Evolutionary conservation across 2,329 filamentous ascomycete genomes (phyloP), one percentile per base, ranked within the genome.

Genomic region (Hypoxylon sp.): DNA sequence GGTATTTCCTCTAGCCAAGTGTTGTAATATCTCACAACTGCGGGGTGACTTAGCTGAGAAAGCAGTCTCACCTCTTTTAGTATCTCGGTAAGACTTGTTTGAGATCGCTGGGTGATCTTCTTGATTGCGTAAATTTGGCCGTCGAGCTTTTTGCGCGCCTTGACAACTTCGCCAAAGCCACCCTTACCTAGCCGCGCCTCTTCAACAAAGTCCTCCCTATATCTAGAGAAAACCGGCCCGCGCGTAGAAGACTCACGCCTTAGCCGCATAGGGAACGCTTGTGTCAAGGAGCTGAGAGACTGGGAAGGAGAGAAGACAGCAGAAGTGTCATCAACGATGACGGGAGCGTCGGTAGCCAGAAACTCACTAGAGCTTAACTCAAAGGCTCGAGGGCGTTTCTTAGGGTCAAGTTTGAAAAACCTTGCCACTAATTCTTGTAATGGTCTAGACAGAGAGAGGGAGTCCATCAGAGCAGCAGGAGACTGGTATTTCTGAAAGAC

Each of bases 71-170:
- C 95, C 79, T 96, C 93, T 61, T 92, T 94, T 27, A 95, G 79
- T 11, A 95, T 90, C 77, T 97, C 92, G 0, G 92, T 95, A 42
- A 98, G 84, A 64, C 92, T 93, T 65, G 90, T 87, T 27, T 92
- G 88, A 0, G 93, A 93, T 57, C 91, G 91, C 73, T 96, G 93
- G 0, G 90, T 93, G 69, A 99, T 96, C 79, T 98, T 98, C 80
- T 99, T 99, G 78, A 99, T 93, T 17, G 96, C 96, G 80, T 98
- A 99, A 48, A 97, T 91, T 64, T 95, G 92, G 0, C 93, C 93
- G 78, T 98, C 96, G 3, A 98, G 88, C 81, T 96, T 97, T 80
- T 97, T 97, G 33, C 95, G 89, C 2, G 95, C 95, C 79, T 97
- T 97, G 61, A 98, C 94, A 22, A 99, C 96, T 81, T 98, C 94